Base-by-base conservation (phyloP, 257 asterid genomes). In the Gardenia jasminoides region DNA sequence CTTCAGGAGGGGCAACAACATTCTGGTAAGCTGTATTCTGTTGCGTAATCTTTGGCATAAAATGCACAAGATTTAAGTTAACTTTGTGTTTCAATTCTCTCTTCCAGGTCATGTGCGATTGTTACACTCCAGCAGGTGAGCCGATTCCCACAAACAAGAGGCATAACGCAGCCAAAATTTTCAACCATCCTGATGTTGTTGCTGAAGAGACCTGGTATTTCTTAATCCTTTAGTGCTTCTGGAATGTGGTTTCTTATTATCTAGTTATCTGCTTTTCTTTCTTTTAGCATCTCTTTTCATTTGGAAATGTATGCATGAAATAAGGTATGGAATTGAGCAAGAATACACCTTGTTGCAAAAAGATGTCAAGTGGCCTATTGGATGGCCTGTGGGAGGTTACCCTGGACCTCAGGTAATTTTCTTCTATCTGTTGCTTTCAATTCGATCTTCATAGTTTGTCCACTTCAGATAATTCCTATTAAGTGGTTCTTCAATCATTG, bases 311-410 rank as follows among this genome's bases (percentile, higher is more conserved):
- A 46, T 48, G 31, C 43, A 24, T 62, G 17, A 10, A 28, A 67
- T 50, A 44, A 94, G 99, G 99, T 94, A 88, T 56, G 99, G 99
- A n/a, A 93, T 95, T 24, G 98, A 95, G 83, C 98, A 95, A 89
- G 99, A 95, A 73, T 95, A 95, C 82, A 95, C 99, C 80, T 81
- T 95, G 74, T 72, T 95, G 89, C 91, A 95, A 75, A 92, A 83
- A 84, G 86, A 90, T 59, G 85, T 92, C 10, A 92, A 88, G 70
- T 95, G 99, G 99, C 99, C 99, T 9, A 78, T 95, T 11, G 99
- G 99, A 67, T 95, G 99, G 99, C 98, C 98, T 9, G 3, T 73
- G 8, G 98, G 99, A 6, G 99, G 99, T 44, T 94, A 28, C 77
- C 99, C 99, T 13, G 97, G 98, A 79, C 98, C 99, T 70, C 99